Conservation (phyloP, 306 rosid species). For the Begonia masoniana region DNA sequence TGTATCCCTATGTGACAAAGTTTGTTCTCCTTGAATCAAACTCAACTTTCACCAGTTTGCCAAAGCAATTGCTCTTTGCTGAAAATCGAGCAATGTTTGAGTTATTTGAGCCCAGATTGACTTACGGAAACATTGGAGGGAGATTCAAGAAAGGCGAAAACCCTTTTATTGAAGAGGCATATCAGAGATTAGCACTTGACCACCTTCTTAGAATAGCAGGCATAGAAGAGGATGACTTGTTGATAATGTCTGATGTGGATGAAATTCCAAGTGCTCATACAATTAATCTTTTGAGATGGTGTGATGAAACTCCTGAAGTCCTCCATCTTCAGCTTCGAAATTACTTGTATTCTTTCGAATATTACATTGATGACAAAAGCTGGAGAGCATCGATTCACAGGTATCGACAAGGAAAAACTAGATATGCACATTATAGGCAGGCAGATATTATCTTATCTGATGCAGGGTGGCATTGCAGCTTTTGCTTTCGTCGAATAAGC, state of each 20-base stretch:
- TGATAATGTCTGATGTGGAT: slow-evolving; percentile 53
- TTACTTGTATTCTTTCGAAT: slow-evolving; percentile 75
- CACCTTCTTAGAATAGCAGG: slow-evolving; percentile 57
- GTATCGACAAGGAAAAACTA: slow-evolving; percentile 32
- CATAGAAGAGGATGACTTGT: slow-evolving; percentile 62
- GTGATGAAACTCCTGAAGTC: slow-evolving; percentile 47
- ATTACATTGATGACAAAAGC: slow-evolving; percentile 42
- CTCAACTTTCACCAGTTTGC: slow-evolving; percentile 61
- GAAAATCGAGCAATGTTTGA: slow-evolving; percentile 34
- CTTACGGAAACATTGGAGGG: slow-evolving; percentile 50
- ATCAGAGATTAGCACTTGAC: slow-evolving; percentile 68
- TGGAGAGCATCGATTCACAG: slow-evolving; percentile 44
- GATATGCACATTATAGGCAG: slow-evolving; percentile 32
- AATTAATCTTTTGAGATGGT: slow-evolving; percentile 78
- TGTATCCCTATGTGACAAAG: slow-evolving; percentile 51
- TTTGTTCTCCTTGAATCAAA: slow-evolving; percentile 72
- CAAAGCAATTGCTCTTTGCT: slow-evolving; percentile 46
- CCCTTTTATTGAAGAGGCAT: slow-evolving; percentile 79
- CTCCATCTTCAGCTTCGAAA: slow-evolving; percentile 63
- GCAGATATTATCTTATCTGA: slow-evolving; percentile 21
- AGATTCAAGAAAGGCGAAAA: slow-evolving; percentile 61
- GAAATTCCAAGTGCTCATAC: slow-evolving; percentile 93
- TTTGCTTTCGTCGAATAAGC: slow-evolving; percentile 31
- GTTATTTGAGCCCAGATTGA: slow-evolving; percentile 46
- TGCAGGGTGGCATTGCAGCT: slow-evolving; percentile 51